A percentile compares a stretch with the other conserved stretches of the same genome.
These are phyloP conservation scores for Persicaria tinctoria DNA, from an alignment of 148 eudicot species.

Conservation along the genomic window DNA sequence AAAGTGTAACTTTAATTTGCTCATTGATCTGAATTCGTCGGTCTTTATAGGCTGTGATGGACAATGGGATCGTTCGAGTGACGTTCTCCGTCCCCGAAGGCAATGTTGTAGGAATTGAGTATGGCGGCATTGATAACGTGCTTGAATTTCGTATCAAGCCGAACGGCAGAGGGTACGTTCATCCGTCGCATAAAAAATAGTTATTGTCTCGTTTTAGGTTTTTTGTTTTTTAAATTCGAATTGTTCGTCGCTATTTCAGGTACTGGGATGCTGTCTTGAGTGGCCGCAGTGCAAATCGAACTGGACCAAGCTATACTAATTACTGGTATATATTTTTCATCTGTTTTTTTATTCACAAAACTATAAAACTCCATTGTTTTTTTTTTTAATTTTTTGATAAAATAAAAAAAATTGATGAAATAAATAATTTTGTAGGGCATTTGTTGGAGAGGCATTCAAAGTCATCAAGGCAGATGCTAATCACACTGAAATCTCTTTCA, in stretches of 20 bases:
- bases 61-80: constrained; percentile 15
- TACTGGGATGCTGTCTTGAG: constrained; percentile 1
- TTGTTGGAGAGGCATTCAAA: not conserved
- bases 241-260: not conserved
- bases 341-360: not conserved
- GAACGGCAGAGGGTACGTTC: not conserved
- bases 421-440: not conserved
- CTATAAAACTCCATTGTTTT: too few relatives aligned
- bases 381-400: too few relatives aligned
- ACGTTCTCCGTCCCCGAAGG: constrained; percentile 13
- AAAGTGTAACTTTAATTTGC: not conserved
- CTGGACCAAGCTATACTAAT: not conserved
- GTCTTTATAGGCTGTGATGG: constrained; percentile 4
- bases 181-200: not conserved
- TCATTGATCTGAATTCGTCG: not conserved
- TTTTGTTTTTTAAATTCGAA: too few relatives aligned
- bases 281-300: not conserved
- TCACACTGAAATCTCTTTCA: constrained; percentile 10
- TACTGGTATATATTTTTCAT: not conserved
- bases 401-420: not conserved
- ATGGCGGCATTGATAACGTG: constrained; percentile 12
- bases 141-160: not conserved
- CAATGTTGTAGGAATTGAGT: constrained; percentile 1
- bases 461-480: not conserved
- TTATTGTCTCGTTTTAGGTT: constrained; percentile 14